Evolutionary conservation across 345 rosid species (phyloP).

Genomic region (Clausena lansium): DNA sequence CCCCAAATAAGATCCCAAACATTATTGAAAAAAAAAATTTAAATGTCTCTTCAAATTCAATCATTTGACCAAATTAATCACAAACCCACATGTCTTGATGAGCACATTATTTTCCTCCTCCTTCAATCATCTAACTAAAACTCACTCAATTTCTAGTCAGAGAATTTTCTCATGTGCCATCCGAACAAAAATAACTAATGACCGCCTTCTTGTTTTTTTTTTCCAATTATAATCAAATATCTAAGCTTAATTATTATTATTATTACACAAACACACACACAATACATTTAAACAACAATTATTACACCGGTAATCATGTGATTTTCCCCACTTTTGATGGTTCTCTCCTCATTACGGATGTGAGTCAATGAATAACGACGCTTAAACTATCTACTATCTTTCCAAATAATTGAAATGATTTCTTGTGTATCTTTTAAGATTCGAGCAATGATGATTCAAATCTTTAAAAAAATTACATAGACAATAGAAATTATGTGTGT

Average conservation of each 20-base stretch:
- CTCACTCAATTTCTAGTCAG: neutral
- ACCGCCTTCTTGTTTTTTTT: neutral
- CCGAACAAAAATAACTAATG: neutral
- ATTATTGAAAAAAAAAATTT: neutral
- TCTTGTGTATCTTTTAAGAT: too few relatives aligned
- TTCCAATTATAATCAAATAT: neutral
- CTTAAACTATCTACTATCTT: neutral
- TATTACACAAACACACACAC: too few relatives aligned
- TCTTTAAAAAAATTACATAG: neutral
- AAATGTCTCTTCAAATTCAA: neutral
- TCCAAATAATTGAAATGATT: neutral
- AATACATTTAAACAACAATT: neutral
- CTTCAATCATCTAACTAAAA: neutral
- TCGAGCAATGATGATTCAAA: neutral
- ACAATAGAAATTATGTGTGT: too few relatives aligned
- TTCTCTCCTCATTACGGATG: neutral
- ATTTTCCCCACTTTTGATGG: slow-evolving; percentile 4
- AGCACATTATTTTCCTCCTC: neutral
- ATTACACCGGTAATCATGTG: neutral
- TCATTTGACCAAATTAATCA: neutral
- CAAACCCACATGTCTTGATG: neutral
- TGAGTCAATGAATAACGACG: neutral
- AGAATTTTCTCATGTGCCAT: slow-evolving; percentile 2
- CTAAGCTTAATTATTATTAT: neutral
- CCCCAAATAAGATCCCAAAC: too few relatives aligned